Evolutionary conservation across 345 rosid species (phyloP).

Genomic region (Lepidium sativum): DNA sequence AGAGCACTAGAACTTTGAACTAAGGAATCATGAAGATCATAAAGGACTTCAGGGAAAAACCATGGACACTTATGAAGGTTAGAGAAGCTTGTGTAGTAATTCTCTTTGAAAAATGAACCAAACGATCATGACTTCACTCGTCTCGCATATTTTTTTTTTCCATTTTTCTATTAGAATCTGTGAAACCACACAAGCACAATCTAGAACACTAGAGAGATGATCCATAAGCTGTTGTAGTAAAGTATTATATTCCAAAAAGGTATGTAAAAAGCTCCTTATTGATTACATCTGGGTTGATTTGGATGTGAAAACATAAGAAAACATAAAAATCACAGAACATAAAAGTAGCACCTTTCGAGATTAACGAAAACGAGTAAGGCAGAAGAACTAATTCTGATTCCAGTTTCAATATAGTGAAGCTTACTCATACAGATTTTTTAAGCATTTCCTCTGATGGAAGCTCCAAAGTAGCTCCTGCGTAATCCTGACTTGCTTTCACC

Average conservation of each 20-base stretch:
- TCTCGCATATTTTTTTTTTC: neutral
- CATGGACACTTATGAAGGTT: slow-evolving; percentile 5
- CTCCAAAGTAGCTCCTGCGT: slow-evolving; percentile 85
- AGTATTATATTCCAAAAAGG: neutral
- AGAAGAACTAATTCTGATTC: neutral
- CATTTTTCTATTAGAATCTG: neutral
- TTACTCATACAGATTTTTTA: slow-evolving; percentile 34
- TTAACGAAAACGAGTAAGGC: slow-evolving; percentile 6
- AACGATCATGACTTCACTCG: neutral
- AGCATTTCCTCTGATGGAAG: slow-evolving; percentile 67
- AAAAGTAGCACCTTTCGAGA: neutral
- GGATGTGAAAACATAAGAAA: neutral
- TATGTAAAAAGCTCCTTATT: neutral
- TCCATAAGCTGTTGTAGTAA: neutral
- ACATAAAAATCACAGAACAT: neutral
- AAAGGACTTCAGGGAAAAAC: neutral
- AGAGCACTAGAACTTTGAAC: neutral
- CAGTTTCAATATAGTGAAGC: neutral
- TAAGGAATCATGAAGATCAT: neutral
- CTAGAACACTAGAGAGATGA: neutral
- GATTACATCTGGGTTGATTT: neutral
- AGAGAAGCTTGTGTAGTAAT: neutral
- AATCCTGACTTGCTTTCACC: slow-evolving; percentile 66
- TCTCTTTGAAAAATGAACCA: neutral
- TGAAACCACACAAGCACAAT: neutral